Percentiles rank a stretch among this genome's conserved stretches.
phyloP scores from a whole-genome alignment of 2,329 filamentous ascomycete species.

The Apiospora koreana region DNA sequence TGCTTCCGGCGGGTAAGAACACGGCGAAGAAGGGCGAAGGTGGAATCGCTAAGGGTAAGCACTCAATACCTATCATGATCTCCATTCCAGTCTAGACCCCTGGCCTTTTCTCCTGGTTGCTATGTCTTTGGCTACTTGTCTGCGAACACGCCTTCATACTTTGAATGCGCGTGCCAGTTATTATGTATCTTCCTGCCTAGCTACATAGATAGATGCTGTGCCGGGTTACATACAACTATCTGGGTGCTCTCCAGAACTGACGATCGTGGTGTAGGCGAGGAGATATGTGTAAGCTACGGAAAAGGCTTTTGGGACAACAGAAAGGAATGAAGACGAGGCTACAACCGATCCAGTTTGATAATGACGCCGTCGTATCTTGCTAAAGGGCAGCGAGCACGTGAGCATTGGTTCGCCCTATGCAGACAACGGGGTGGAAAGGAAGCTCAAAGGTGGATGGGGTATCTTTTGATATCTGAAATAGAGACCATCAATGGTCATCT shows the following conservation, averaged over 20 bases:
- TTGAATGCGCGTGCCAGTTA: neutral
- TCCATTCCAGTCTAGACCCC: too few relatives aligned
- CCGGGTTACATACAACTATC: too few relatives aligned
- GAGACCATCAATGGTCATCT: too few relatives aligned
- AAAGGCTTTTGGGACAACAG: slow-evolving; percentile 64
- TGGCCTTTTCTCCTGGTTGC: too few relatives aligned
- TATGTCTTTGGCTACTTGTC: too few relatives aligned
- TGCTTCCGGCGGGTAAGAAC: slow-evolving; percentile 46
- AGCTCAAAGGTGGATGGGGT: too few relatives aligned
- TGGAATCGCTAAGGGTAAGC: slow-evolving; percentile 43
- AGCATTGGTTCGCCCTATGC: too few relatives aligned
- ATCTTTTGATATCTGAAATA: too few relatives aligned
- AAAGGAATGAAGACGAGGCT: slow-evolving; percentile 13
- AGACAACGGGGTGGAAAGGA: too few relatives aligned
- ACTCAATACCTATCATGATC: too few relatives aligned
- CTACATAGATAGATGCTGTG: neutral
- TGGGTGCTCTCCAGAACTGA: neutral
- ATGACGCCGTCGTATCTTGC: neutral
- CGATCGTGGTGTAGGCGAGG: slow-evolving; percentile 47
- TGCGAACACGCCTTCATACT: neutral
- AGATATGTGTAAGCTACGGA: slow-evolving; percentile 67
- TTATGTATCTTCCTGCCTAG: too few relatives aligned
- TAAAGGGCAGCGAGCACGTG: neutral
- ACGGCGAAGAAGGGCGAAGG: slow-evolving; percentile 30
- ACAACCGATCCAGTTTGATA: neutral